A percentile compares a stretch with the other conserved stretches of the same genome.
These are phyloP conservation scores for Priceomyces fermenticarens DNA, from an alignment of 805 yeast species.

Conservation along the genomic window DNA sequence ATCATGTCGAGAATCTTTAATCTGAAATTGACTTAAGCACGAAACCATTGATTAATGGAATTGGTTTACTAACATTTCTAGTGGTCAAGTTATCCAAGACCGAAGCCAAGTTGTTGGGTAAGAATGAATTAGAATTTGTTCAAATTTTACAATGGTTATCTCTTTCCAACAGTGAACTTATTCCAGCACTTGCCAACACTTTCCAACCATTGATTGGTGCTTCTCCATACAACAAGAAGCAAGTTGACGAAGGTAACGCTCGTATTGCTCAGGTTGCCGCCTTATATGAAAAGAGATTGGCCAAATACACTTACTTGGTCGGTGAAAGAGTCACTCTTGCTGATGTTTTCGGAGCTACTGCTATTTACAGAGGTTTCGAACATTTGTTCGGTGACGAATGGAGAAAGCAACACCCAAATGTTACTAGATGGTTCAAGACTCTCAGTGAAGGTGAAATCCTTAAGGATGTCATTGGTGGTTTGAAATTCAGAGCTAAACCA, in stretches of 20 bases:
- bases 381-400: slow-evolving; percentile 61
- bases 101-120: slow-evolving; percentile 57
- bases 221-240: slow-evolving; percentile 75
- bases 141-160: slow-evolving; percentile 75
- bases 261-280: slow-evolving; percentile 36
- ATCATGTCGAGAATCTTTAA: slow-evolving; percentile 63
- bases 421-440: slow-evolving; percentile 72
- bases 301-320: slow-evolving; percentile 62
- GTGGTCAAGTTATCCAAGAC: slow-evolving; percentile 47
- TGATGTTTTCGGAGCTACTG: slow-evolving; percentile 55
- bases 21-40: slow-evolving; percentile 40
- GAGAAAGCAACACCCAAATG: slow-evolving; percentile 60
- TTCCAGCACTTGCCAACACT: slow-evolving; percentile 44
- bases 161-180: slow-evolving; percentile 65
- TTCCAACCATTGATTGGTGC: slow-evolving; percentile 63
- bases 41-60: neutral
- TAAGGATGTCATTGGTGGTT: slow-evolving; percentile 46
- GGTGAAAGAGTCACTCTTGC: slow-evolving; percentile 58
- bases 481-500: slow-evolving; percentile 63
- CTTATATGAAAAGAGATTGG: slow-evolving; percentile 55
- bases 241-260: slow-evolving; percentile 45
- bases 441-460: slow-evolving; percentile 45
- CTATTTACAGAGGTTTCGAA: slow-evolving; percentile 53
- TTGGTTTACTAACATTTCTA: slow-evolving; percentile 19
- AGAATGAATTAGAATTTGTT: slow-evolving; percentile 60